Conservation (phyloP, 2,329 filamentous ascomycete genomes). For the Fusarium protoensiforme region DNA sequence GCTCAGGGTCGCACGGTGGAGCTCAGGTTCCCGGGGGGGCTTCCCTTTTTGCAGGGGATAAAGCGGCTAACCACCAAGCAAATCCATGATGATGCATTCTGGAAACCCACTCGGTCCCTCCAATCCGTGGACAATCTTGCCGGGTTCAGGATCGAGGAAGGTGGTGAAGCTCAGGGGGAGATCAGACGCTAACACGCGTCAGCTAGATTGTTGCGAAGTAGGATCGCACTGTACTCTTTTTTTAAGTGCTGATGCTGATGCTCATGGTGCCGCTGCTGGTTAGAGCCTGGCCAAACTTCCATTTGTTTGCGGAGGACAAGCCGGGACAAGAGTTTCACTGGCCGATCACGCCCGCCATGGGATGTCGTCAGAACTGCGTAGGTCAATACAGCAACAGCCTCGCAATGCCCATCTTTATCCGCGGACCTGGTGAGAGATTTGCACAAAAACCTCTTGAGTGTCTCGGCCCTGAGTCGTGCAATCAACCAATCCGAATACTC, state of each 20-base stretch:
- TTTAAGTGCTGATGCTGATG: background rate
- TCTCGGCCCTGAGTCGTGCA: conserved; percentile 3
- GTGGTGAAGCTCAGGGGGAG: background rate
- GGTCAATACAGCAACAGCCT: background rate
- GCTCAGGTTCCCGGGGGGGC: background rate
- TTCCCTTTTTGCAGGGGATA: conserved; percentile 2
- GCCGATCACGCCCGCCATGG: background rate
- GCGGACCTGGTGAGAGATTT: background rate
- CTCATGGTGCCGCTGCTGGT: background rate
- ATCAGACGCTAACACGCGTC: conserved; percentile 10
- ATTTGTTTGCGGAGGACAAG: background rate
- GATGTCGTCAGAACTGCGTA: background rate
- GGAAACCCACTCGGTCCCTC: background rate
- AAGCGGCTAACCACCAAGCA: conserved; percentile 3
- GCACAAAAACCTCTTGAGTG: background rate
- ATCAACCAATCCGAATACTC: conserved; percentile 8
- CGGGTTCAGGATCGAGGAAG: background rate
- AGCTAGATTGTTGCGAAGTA: background rate
- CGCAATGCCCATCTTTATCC: background rate
- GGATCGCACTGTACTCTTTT: background rate
- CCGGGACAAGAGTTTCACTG: background rate
- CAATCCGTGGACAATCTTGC: background rate
- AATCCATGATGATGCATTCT: background rate
- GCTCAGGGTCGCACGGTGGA: conserved; percentile 27
- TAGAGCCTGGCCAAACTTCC: background rate